Evolutionary conservation across 1,284 basidiomycete genomes (phyloP), one percentile per base, ranked within the genome.

Genomic region (Afroboletus lepidellus): DNA sequence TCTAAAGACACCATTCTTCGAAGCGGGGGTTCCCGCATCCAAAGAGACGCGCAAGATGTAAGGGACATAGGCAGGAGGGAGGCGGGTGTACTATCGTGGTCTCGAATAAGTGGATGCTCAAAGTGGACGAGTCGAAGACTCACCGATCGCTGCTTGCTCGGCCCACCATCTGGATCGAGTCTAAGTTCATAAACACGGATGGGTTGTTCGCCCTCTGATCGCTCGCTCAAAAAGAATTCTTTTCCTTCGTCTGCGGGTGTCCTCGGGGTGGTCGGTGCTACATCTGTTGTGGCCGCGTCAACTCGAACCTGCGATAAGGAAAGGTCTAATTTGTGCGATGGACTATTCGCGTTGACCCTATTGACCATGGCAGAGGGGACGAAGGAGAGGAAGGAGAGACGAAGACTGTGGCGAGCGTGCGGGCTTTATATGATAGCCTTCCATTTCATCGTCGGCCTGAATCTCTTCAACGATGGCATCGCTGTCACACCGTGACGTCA

Each of bases 211-310:
- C 80, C 83, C 18, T 74, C 70, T 15, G 64, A 70, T 49, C 75
- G 66, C 18, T 75, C 73, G 4, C 81, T 80, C 60, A 87, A 79
- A 65, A 96, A 96, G 75, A 92, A 95, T 41, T 88, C 86, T 64
- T 94, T 83, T 27, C 85, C 92, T 66, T 95, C 92, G 69, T 95
- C 92, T 43, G 93, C 93, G 24, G 92, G 93, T 3, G 93, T 95
- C 75, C 85, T 92, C 30, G 88, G 90, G 0, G 87, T 83, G 56
- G 45, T 37, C 27, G 44, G 44, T 6, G 41, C n/a, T 12, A 43
- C n/a, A 43, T 52, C 55, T 3, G 21, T 27, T 27, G 46, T 50
- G 24, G 43, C 13, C 16, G 15, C 11, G 39, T 16, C 46, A 27
- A 29, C 20, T 38, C 45, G 53, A 23, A 49, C 39, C 27, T 52